These are phyloP conservation scores for Cyberlindnera americana DNA, from an alignment of 805 yeast species.

Conservation along the genomic window DNA sequence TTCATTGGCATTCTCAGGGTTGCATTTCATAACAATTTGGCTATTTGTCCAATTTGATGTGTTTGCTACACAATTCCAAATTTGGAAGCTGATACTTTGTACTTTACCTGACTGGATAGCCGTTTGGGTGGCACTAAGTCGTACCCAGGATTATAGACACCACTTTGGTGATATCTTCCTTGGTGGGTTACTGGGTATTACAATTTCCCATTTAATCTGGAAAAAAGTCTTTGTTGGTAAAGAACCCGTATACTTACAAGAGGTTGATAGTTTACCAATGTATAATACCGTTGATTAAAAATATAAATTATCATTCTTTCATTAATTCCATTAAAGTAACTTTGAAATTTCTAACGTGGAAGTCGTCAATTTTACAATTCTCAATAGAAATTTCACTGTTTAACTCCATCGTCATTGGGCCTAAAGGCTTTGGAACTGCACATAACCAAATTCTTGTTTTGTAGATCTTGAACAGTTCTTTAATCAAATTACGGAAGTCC, in stretches of 20 bases:
- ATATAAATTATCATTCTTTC: too few relatives aligned
- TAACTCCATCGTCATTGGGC: conserved; percentile 3
- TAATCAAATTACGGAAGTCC: conserved; percentile 69
- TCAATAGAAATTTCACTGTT: conserved; percentile 17
- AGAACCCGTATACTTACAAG: conserved; percentile 19
- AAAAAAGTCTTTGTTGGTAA: conserved; percentile 21
- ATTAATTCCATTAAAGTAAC: conserved; percentile 11
- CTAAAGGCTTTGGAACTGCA: conserved; percentile 38
- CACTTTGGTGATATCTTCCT: conserved; percentile 78
- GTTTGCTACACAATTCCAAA: conserved; percentile 34
- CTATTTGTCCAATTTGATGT: conserved; percentile 32
- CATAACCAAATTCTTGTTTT: conserved; percentile 83
- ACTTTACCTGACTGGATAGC: conserved; percentile 65
- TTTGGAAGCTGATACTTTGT: conserved; percentile 54
- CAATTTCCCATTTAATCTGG: conserved; percentile 14
- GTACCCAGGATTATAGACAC: conserved; percentile 91
- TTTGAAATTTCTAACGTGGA: conserved; percentile 26
- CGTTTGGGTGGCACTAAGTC: conserved; percentile 67
- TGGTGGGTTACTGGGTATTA: conserved; percentile 67
- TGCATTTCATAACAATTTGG: conserved; percentile 61
- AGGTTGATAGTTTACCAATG: conserved; percentile 12
- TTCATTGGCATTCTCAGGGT: conserved; percentile 61
- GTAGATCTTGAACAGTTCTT: conserved; percentile 70
- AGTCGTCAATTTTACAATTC: conserved; percentile 19
- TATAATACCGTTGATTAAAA: conserved; percentile 13